Evolutionary conservation across 306 rosid genomes (phyloP), one percentile per base, ranked within the genome.

Genomic region (Malus sieversii): DNA sequence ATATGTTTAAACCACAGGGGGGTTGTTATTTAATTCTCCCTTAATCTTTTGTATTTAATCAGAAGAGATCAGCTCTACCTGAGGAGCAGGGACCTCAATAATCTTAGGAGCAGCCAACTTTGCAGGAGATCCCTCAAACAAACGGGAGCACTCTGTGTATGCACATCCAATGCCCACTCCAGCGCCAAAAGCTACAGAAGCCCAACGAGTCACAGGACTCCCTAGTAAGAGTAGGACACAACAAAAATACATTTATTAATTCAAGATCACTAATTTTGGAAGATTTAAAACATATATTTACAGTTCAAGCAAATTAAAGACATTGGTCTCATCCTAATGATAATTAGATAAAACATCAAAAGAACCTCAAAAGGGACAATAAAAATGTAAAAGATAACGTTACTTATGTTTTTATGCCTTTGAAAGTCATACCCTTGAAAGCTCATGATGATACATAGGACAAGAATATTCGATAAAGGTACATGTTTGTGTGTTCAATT

Each of bases 131-230:
- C 87, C 90, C 81, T 79, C 87, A 82, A 88, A 91, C 68, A 84
- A 71, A 51, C 74, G 86, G 80, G 88, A 86, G 58, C 98, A 89
- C 22, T 93, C 93, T 10, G 93, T 63, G 80, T 88, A 93, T 11
- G 97, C 97, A 33, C 97, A 91, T 77, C 98, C 98, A 32, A 93
- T 69, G 69, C 97, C 98, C 66, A 84, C 75, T 35, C 97, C 98
- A 77, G 97, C 98, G 27, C 97, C 97, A 82, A 88, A 91, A 82
- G 96, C 97, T 70, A 91, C 77, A 46, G 97, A 88, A 35, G 97
- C 93, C 98, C 96, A 93, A 62, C 97, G 96, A 83, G 93, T 85
- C 73, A 71, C 81, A 44, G 97, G 98, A 83, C 90, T 93, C 93
- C 97, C 97, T 93, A 68, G 60, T 46, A 32, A 30, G 63, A 65